Conservation (phyloP, 2,329 filamentous ascomycete genomes). For the Fusarium duplospermum region DNA sequence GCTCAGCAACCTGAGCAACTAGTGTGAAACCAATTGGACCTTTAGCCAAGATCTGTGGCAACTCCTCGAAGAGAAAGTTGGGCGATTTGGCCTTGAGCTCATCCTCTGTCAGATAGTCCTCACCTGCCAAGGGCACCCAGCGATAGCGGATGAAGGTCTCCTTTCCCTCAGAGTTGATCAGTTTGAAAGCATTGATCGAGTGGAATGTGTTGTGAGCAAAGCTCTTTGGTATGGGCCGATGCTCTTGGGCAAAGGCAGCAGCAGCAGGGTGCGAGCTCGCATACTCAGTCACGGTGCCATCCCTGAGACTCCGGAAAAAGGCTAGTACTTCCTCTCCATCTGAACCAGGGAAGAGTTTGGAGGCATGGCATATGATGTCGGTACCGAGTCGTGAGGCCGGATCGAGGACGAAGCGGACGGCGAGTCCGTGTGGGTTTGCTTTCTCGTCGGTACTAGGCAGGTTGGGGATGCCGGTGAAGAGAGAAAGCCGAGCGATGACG, state of each 20-base stretch:
- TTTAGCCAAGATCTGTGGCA: neutral
- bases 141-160: neutral
- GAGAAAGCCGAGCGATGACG: neutral
- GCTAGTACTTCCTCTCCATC: neutral
- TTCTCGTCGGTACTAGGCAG: neutral
- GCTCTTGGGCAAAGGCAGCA: neutral
- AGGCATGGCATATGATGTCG: neutral
- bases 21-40: neutral
- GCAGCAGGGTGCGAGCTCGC: neutral
- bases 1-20: neutral
- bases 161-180: neutral
- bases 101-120: neutral
- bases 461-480: neutral
- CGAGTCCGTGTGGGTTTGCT: neutral
- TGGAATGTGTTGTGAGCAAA: neutral
- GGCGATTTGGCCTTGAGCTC: neutral
- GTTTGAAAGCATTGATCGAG: neutral
- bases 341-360: neutral
- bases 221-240: neutral
- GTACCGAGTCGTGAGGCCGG: neutral
- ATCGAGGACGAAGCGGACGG: neutral
- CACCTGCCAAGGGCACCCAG: neutral
- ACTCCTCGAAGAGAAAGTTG: neutral
- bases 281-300: neutral
- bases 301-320: neutral